These are phyloP conservation scores for Penicillium fimorum DNA, from an alignment of 495 filamentous ascomycete genomes.

Conservation along the genomic window DNA sequence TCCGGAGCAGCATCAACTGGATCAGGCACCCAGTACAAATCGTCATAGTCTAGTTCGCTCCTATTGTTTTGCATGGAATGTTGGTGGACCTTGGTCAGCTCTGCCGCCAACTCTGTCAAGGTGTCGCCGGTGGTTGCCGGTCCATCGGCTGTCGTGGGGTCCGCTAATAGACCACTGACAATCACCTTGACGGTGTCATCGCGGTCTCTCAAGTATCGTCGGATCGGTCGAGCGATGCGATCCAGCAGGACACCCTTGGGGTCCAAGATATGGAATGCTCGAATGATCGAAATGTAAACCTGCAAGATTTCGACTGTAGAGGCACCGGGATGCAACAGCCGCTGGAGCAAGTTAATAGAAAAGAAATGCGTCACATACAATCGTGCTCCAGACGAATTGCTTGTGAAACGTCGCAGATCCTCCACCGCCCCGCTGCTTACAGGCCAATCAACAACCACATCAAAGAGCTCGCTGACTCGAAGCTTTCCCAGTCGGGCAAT, in stretches of 20 bases:
- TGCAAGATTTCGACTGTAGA: constrained; percentile 87
- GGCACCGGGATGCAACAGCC: constrained; percentile 81
- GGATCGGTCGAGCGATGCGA: constrained; percentile 77
- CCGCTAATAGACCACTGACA: constrained; percentile 78
- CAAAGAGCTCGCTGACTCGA: constrained; percentile 80
- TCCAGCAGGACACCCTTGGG: constrained; percentile 88
- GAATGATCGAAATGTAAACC: constrained; percentile 89
- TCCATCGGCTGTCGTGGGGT: constrained; percentile 51
- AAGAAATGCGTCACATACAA: constrained; percentile 69
- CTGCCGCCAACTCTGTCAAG: constrained; percentile 70
- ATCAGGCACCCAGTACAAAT: constrained; percentile 88
- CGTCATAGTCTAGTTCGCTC: constrained; percentile 79
- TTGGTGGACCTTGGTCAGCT: constrained; percentile 64
- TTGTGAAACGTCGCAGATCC: constrained; percentile 65
- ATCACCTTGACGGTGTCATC: constrained; percentile 89
- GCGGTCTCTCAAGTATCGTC: constrained; percentile 85
- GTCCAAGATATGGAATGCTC: constrained; percentile 84
- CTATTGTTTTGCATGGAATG: constrained; percentile 50
- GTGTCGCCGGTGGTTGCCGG: constrained; percentile 40
- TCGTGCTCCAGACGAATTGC: constrained; percentile 56
- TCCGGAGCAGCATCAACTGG: constrained; percentile 90
- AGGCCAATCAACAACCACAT: constrained; percentile 85
- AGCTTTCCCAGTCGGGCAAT: constrained; percentile 74
- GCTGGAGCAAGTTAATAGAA: constrained; percentile 60
- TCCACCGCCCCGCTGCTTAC: constrained; percentile 75